Evolutionary conservation across 129 eudicot species (phyloP).

Genomic region (Helianthus tuberosus): DNA sequence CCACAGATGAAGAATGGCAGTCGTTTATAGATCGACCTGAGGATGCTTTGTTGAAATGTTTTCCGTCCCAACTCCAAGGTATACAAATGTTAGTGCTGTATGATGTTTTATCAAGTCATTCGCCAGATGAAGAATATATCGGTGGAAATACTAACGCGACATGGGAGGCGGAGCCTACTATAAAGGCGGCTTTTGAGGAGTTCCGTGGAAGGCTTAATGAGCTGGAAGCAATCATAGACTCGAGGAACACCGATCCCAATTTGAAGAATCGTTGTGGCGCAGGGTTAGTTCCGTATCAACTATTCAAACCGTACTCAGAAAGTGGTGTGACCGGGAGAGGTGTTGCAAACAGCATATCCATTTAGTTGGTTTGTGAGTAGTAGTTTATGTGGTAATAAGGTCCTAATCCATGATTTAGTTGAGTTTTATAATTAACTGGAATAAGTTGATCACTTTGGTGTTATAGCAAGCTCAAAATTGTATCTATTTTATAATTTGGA

Average conservation of each 20-base stretch:
- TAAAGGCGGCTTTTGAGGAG: constrained; percentile 29
- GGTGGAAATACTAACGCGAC: constrained; percentile 25
- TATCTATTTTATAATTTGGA: too few relatives aligned
- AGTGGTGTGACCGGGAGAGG: constrained; percentile 45
- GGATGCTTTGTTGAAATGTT: constrained; percentile 26
- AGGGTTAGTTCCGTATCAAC: neutral
- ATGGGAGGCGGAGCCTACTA: constrained; percentile 33
- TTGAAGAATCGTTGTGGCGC: constrained; percentile 14
- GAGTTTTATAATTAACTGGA: neutral
- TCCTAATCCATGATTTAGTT: neutral
- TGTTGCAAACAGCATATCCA: constrained; percentile 52
- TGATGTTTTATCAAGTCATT: constrained; percentile 36
- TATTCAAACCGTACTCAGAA: constrained; percentile 27
- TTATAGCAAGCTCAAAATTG: too few relatives aligned
- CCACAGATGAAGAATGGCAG: constrained; percentile 30
- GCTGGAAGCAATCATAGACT: constrained; percentile 32
- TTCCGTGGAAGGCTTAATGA: constrained; percentile 15
- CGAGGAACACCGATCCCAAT: constrained; percentile 14
- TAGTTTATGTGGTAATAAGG: constrained; percentile 17
- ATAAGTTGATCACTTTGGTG: constrained; percentile 2
- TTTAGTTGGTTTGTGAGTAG: constrained; percentile 15
- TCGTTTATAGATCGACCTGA: constrained; percentile 33
- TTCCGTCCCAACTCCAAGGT: constrained; percentile 36
- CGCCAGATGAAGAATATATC: constrained; percentile 38
- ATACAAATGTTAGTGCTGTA: constrained; percentile 23